phyloP scores from a whole-genome alignment of 2,329 filamentous ascomycete species.

The Colletotrichum sansevieriae region DNA sequence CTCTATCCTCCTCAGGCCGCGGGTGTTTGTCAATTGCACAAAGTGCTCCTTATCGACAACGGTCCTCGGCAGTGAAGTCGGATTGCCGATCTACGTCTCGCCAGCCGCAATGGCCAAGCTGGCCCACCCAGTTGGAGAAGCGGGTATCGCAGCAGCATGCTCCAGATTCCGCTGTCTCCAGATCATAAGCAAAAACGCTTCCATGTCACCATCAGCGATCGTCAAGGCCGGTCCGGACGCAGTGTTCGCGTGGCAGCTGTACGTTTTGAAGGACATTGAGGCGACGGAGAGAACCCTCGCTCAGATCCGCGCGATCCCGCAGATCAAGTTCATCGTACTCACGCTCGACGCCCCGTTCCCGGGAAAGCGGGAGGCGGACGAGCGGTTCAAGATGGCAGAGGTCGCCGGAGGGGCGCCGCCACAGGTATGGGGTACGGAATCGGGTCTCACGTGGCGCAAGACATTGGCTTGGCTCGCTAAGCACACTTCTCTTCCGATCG shows the following conservation, averaged over 20 bases:
- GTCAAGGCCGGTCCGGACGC: constrained; percentile 75
- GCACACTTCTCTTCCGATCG: constrained; percentile 62
- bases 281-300: constrained; percentile 54
- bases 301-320: constrained; percentile 78
- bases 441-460: constrained; percentile 65
- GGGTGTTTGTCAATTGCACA: constrained; percentile 85
- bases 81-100: constrained; percentile 80
- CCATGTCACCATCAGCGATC: constrained; percentile 86
- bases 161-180: constrained; percentile 79
- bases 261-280: constrained; percentile 79
- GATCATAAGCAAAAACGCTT: constrained; percentile 85
- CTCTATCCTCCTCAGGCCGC: constrained; percentile 81
- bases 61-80: constrained; percentile 75
- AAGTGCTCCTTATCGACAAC: constrained; percentile 78
- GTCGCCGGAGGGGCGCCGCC: constrained; percentile 48
- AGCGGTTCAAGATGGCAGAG: constrained; percentile 64
- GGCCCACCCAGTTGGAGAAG: constrained; percentile 81
- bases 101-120: constrained; percentile 87
- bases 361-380: constrained; percentile 69
- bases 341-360: constrained; percentile 50
- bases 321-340: constrained; percentile 57
- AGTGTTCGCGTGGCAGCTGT: constrained; percentile 88
- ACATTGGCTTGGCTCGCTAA: constrained; percentile 62
- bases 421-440: constrained; percentile 56
- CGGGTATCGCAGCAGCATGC: constrained; percentile 80